Evolutionary conservation across 306 rosid species (phyloP).

Genomic region (Astragalus membranaceus): DNA sequence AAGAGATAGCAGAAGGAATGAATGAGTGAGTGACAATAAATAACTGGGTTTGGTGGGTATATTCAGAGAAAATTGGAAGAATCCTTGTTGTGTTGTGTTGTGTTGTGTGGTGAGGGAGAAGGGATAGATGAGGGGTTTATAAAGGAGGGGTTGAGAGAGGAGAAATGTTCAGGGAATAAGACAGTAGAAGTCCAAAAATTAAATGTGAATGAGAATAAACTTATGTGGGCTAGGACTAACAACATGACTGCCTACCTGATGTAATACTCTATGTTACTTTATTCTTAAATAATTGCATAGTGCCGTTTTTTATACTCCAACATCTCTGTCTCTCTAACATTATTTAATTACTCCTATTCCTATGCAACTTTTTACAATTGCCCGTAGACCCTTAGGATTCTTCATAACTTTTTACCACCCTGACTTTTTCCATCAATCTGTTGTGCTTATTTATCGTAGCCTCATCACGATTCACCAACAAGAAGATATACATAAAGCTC

Average conservation of each 20-base stretch:
- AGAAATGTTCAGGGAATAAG: slow-evolving; percentile 23
- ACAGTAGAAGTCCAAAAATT: slow-evolving; percentile 19
- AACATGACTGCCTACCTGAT: slow-evolving; percentile 11
- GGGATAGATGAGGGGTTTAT: slow-evolving; percentile 1
- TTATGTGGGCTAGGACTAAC: slow-evolving; percentile 12
- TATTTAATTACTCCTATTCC: background rate
- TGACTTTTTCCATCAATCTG: background rate
- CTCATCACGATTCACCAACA: slow-evolving; percentile 1
- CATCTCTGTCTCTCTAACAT: background rate
- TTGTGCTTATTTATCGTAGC: too few relatives aligned
- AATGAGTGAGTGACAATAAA: background rate
- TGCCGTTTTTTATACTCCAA: background rate
- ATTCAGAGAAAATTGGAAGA: background rate
- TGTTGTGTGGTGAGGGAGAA: background rate
- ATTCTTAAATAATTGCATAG: background rate
- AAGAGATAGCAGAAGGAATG: background rate
- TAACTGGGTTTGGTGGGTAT: background rate
- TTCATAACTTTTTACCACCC: background rate
- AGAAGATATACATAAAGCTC: slow-evolving; percentile 5
- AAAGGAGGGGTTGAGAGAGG: background rate
- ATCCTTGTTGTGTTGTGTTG: background rate
- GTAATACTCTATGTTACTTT: background rate
- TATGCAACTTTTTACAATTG: background rate
- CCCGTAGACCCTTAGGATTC: background rate
- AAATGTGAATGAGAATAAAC: background rate